Percentiles rank a stretch among this genome's conserved stretches.
Evolutionary conservation across 768 basidiomycete species (phyloP).

Genomic region (Chalciporus piperatus): DNA sequence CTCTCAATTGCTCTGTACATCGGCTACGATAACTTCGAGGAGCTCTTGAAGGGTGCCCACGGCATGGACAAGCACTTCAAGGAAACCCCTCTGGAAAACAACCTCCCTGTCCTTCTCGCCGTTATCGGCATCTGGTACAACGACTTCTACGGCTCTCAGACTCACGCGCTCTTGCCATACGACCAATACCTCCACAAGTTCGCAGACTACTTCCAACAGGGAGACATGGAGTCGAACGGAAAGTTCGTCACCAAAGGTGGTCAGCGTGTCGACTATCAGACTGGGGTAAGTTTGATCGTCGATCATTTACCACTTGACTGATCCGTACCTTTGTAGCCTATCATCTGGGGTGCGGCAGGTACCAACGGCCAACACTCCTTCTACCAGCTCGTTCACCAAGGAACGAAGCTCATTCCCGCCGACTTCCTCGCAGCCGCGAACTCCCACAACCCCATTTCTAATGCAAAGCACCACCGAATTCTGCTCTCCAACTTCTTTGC

Average conservation of each 20-base stretch:
- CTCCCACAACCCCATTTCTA: conserved; percentile 82
- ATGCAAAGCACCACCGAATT: conserved; percentile 95
- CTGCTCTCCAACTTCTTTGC: conserved; percentile 98
- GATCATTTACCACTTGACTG: background rate
- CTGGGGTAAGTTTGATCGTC: conserved; percentile 64
- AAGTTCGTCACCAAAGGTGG: conserved; percentile 96
- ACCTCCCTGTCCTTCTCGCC: conserved; percentile 89
- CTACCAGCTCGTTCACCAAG: conserved; percentile 96
- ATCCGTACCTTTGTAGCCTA: conserved; percentile 54
- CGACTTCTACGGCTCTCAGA: conserved; percentile 96
- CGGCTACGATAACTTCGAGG: conserved; percentile 91
- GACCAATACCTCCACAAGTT: conserved; percentile 99
- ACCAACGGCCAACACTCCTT: conserved; percentile 99
- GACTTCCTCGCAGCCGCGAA: conserved; percentile 92
- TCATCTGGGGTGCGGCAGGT: conserved; percentile 98
- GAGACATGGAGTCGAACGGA: conserved; percentile 99
- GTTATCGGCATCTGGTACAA: conserved; percentile 97
- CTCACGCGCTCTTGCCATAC: conserved; percentile 92
- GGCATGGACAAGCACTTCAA: conserved; percentile 98
- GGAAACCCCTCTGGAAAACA: conserved; percentile 80
- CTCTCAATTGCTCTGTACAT: conserved; percentile 91
- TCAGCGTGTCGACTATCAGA: conserved; percentile 91
- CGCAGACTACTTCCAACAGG: conserved; percentile 99
- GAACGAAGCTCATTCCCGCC: conserved; percentile 87
- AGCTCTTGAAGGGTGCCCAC: conserved; percentile 88